Evolutionary conservation across 768 basidiomycete species (phyloP).

Genomic region (Sistotremastrum suecicum): DNA sequence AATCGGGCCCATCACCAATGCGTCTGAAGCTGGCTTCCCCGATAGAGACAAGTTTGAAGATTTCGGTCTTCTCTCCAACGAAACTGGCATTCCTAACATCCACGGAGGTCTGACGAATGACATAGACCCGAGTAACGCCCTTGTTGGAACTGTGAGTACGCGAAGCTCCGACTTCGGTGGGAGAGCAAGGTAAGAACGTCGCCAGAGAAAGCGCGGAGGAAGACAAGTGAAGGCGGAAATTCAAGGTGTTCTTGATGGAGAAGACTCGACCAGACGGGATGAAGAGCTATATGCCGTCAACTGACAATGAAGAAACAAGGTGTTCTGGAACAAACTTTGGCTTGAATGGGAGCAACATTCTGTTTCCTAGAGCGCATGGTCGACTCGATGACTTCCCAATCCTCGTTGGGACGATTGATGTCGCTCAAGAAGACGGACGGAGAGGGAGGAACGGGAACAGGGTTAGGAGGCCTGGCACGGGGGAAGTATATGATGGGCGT

Average conservation of each 20-base stretch:
- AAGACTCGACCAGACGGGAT: slow-evolving; percentile 48
- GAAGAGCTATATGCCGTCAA: slow-evolving; percentile 22
- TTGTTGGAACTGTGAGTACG: slow-evolving; percentile 4
- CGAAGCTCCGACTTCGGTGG: slow-evolving; percentile 17
- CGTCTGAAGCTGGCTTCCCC: slow-evolving; percentile 50
- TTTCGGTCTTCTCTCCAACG: slow-evolving; percentile 47
- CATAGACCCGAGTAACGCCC: slow-evolving; percentile 35
- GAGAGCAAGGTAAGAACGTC: slow-evolving; percentile 45
- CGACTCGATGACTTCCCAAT: slow-evolving; percentile 12
- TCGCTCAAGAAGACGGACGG: slow-evolving; percentile 17
- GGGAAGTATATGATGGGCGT: slow-evolving; percentile 55
- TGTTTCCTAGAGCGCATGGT: slow-evolving; percentile 24
- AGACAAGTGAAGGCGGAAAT: slow-evolving; percentile 50
- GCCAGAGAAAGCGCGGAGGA: slow-evolving; percentile 43
- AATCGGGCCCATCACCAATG: slow-evolving; percentile 40
- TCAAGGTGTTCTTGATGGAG: slow-evolving; percentile 42
- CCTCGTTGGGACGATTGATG: background rate
- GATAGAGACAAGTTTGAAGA: slow-evolving; percentile 52
- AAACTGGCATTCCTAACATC: slow-evolving; percentile 34
- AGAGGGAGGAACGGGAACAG: slow-evolving; percentile 34
- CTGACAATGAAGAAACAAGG: slow-evolving; percentile 11
- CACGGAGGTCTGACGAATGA: slow-evolving; percentile 54
- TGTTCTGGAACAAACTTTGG: slow-evolving; percentile 26
- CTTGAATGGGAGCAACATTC: slow-evolving; percentile 20
- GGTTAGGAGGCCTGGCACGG: slow-evolving; percentile 42